Evolutionary conservation across 129 eudicot genomes (phyloP), one percentile per base, ranked within the genome.

Genomic region (Glebionis coronaria): DNA sequence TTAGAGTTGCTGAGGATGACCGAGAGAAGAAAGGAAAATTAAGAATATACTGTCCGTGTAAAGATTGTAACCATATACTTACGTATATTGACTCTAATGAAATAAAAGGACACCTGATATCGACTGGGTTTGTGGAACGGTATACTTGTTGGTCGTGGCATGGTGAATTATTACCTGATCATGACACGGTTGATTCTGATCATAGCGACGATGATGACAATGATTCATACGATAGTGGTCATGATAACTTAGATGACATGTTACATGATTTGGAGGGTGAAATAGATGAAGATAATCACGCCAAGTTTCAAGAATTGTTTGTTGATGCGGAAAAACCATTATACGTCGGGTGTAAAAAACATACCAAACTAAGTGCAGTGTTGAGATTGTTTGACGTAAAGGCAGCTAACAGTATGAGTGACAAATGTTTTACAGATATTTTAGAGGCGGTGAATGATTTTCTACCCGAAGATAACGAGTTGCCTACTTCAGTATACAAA

Each of bases 231-330:
- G 21, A 52, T 13, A 20, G 16, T 18, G 16, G 3, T 9, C 61
- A 5, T 56, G 38, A 56, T 56, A 56, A 56, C 14, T 3, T 56
- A 20, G 40, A 56, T 56, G 62, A 25, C 12, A 56, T 56, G 62
- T 56, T 56, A 3, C 40, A 56, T 20, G 62, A 56, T 56, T 9
- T 56, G 4, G 62, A 56, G 12, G 62, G 25, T 56, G 12, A 11
- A 11, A 14, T 56, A 10, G 38, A 35, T 23, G 3, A 44, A 5
- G 12, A 44, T 44, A 44, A 44, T 44, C 47, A 56, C 23, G 62
- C 23, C 12, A 23, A 56, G 2, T 56, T 56, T 56, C 15, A 23
- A 56, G 11, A 56, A 25, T 15, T 52, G 57, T 14, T 52, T 52
- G 57, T 12, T 2, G 57, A 52, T 20, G 4, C 3, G 15, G 20